A percentile compares a stretch with the other conserved stretches of the same genome.
These are phyloP conservation scores for Nidula microcarpa DNA, from an alignment of 768 basidiomycete genomes.

Conservation along the genomic window DNA sequence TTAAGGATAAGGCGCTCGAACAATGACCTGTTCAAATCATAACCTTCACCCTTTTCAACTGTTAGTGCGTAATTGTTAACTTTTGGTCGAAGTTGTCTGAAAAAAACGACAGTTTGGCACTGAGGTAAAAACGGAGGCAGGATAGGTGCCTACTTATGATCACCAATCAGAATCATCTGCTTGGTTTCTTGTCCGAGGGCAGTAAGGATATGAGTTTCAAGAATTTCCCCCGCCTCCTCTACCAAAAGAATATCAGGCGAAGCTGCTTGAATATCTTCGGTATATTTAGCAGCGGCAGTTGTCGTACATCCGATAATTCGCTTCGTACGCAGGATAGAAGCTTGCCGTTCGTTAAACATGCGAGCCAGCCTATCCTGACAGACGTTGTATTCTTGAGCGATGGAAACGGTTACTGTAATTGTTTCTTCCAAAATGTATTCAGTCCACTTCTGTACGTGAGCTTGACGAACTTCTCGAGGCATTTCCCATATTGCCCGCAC, in stretches of 20 bases:
- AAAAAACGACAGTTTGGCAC: not conserved
- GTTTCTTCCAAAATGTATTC: slow-evolving; percentile 27
- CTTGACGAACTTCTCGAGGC: slow-evolving; percentile 18
- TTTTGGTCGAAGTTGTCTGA: slow-evolving; percentile 70
- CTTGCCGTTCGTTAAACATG: slow-evolving; percentile 28
- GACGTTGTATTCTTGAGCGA: slow-evolving; percentile 34
- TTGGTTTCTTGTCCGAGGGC: slow-evolving; percentile 42
- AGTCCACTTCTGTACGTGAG: slow-evolving; percentile 27
- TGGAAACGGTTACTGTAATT: slow-evolving; percentile 27
- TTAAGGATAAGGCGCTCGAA: slow-evolving; percentile 66
- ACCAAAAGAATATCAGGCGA: slow-evolving; percentile 55
- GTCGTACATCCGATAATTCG: slow-evolving; percentile 68
- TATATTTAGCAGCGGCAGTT: slow-evolving; percentile 64
- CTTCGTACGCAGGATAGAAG: slow-evolving; percentile 35
- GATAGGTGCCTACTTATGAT: slow-evolving; percentile 54
- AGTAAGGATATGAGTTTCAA: slow-evolving; percentile 65
- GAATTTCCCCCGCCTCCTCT: slow-evolving; percentile 72
- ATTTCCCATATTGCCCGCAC: slow-evolving; percentile 33
- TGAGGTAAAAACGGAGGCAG: not conserved
- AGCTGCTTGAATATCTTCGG: slow-evolving; percentile 38
- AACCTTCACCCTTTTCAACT: slow-evolving; percentile 66
- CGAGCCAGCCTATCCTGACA: slow-evolving; percentile 29
- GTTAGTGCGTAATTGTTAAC: slow-evolving; percentile 64
- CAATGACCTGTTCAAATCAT: slow-evolving; percentile 61
- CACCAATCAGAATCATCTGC: slow-evolving; percentile 67